These are phyloP conservation scores for Calonectria multiphialidica DNA, from an alignment of 2,329 filamentous ascomycete genomes.

Conservation along the genomic window DNA sequence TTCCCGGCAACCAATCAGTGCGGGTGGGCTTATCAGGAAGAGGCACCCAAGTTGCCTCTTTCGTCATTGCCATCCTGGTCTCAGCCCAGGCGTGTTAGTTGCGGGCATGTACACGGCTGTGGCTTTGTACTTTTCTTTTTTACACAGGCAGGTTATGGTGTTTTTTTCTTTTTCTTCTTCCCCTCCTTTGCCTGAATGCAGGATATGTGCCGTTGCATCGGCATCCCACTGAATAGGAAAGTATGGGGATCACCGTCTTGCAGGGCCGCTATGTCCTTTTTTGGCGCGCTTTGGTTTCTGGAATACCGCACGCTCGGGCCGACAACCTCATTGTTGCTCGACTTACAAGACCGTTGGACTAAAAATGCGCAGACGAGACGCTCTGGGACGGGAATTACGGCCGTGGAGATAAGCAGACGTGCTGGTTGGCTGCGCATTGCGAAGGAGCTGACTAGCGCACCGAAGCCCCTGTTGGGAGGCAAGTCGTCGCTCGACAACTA, in stretches of 20 bases:
- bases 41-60: slow-evolving; percentile 18
- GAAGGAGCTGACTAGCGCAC: not conserved
- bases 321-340: not conserved
- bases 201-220: not conserved
- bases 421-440: not conserved
- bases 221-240: not conserved
- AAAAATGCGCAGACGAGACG: not conserved
- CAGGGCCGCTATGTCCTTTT: not conserved
- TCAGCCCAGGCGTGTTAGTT: not conserved
- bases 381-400: not conserved
- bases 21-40: slow-evolving; percentile 42
- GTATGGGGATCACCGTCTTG: not conserved
- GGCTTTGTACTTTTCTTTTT: not conserved
- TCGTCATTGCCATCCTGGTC: slow-evolving; percentile 19
- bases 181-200: slow-evolving; percentile 1
- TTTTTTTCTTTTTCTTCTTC: not conserved
- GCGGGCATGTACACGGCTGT: not conserved
- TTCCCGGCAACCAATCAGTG: slow-evolving; percentile 37
- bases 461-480: not conserved
- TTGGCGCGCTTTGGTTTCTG: not conserved
- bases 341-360: not conserved
- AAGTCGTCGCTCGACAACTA: not conserved
- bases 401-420: not conserved
- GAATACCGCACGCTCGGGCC: not conserved
- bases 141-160: not conserved